phyloP scores from a whole-genome alignment of 139 green algal genomes.

The Asterochloris sp. region DNA sequence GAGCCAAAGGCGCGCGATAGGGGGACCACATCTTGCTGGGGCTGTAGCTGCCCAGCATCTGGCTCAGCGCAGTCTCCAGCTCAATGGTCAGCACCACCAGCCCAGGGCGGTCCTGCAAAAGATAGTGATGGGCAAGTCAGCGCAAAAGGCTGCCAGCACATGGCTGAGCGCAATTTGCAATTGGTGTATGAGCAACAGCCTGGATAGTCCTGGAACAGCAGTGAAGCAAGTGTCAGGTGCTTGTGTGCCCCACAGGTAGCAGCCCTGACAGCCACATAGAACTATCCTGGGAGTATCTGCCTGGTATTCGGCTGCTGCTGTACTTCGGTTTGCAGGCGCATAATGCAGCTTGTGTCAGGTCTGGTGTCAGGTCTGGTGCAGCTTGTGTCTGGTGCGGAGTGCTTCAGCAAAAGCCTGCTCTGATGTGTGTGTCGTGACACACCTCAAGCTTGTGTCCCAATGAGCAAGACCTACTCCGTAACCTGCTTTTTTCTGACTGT shows the following conservation, averaged over 20 bases:
- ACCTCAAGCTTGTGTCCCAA: too few species aligned
- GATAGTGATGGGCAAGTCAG: not conserved
- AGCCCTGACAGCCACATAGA: not conserved
- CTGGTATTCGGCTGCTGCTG: too few species aligned
- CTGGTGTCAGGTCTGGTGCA: too few species aligned
- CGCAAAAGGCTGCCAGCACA: not conserved
- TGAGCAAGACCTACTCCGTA: too few species aligned
- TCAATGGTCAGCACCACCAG: slow-evolving; percentile 92
- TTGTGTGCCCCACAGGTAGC: not conserved
- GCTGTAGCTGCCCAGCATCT: slow-evolving; percentile 43
- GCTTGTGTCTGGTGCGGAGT: too few species aligned
- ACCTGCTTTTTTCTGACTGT: too few species aligned
- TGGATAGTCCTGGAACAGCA: not conserved
- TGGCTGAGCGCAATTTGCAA: not conserved
- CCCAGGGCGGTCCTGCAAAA: slow-evolving; percentile 47
- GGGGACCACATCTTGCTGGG: slow-evolving; percentile 65
- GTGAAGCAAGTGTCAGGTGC: not conserved
- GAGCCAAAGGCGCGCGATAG: slow-evolving; percentile 79
- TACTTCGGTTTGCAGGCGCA: too few species aligned
- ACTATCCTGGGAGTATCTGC: too few species aligned
- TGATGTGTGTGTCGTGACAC: too few species aligned
- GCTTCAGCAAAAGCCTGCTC: too few species aligned
- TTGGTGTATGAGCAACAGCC: too few species aligned
- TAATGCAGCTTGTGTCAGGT: too few species aligned
- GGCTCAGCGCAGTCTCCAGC: slow-evolving; percentile 77